A percentile compares a stretch with the other conserved stretches of the same genome.
These are phyloP conservation scores for Zasmidium cellare DNA, from an alignment of 2,329 filamentous ascomycete genomes.

Conservation along the genomic window DNA sequence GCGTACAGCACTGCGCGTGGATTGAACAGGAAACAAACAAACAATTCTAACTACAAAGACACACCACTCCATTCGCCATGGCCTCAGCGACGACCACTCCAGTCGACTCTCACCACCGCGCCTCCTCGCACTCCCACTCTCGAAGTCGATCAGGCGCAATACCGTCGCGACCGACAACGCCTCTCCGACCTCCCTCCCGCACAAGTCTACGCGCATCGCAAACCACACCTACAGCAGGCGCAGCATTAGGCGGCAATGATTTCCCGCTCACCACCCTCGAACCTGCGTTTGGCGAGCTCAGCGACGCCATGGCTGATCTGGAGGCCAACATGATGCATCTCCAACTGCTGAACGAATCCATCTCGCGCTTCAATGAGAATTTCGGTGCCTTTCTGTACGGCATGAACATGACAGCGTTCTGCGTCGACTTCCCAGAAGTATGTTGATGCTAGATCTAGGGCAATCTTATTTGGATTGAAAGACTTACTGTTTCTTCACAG, in stretches of 20 bases:
- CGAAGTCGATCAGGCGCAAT: constrained; percentile 42
- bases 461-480: too few species aligned
- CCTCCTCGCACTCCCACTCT: constrained; percentile 43
- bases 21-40: background rate
- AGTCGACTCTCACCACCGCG: constrained; percentile 9
- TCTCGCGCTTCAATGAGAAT: constrained; percentile 90
- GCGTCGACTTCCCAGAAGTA: constrained; percentile 92
- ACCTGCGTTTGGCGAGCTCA: constrained; percentile 87
- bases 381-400: constrained; percentile 96
- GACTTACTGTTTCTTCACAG: background rate
- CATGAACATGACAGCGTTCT: constrained; percentile 98
- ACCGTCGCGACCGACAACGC: constrained; percentile 81
- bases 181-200: constrained; percentile 84
- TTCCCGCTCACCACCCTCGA: constrained; percentile 81
- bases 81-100: constrained; percentile 17
- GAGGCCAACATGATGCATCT: constrained; percentile 98
- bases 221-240: constrained; percentile 43
- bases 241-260: constrained; percentile 48
- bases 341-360: constrained; percentile 92
- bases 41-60: background rate
- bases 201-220: constrained; percentile 78
- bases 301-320: constrained; percentile 90
- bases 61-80: constrained; percentile 14
- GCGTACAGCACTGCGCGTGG: background rate
- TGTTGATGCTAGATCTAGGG: too few species aligned